phyloP scores from a whole-genome alignment of 2,329 filamentous ascomycete genomes.

The Fusarium sp. region DNA sequence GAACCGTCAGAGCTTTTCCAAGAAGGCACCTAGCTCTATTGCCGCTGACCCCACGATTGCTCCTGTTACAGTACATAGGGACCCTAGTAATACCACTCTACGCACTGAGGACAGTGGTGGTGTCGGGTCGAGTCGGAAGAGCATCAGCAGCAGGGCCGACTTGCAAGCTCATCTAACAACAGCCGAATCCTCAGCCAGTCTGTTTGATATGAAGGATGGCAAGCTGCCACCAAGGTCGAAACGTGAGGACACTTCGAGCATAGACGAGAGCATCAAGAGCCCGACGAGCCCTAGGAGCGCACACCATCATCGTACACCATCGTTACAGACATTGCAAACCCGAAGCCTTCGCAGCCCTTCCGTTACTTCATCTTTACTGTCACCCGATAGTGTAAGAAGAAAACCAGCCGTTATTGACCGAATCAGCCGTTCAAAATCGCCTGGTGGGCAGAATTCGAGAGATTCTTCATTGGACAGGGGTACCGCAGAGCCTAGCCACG shows the following conservation, averaged over 20 bases:
- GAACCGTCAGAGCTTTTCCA: constrained; percentile 55
- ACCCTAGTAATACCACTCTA: constrained; percentile 56
- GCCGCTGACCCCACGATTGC: constrained; percentile 59
- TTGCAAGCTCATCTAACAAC: constrained; percentile 51
- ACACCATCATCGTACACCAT: constrained; percentile 48
- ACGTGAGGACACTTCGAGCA: constrained; percentile 58
- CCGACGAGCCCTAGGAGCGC: constrained; percentile 57
- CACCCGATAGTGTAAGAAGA: constrained; percentile 55
- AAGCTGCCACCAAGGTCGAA: constrained; percentile 50
- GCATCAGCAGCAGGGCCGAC: constrained; percentile 56
- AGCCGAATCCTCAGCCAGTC: constrained; percentile 50
- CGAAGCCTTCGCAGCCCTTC: constrained; percentile 51
- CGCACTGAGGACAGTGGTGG: constrained; percentile 58
- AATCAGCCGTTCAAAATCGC: constrained; percentile 61
- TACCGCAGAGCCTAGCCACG: constrained; percentile 65
- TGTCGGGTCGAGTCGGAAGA: constrained; percentile 54
- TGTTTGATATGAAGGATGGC: constrained; percentile 55
- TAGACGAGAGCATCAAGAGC: constrained; percentile 61
- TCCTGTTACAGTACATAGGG: constrained; percentile 62
- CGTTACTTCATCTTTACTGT: constrained; percentile 50
- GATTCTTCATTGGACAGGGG: constrained; percentile 70
- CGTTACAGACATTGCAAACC: constrained; percentile 54
- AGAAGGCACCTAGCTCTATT: constrained; percentile 56
- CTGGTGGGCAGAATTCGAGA: constrained; percentile 60
- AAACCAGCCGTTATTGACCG: constrained; percentile 65